phyloP scores from a whole-genome alignment of 2,329 filamentous ascomycete genomes.

The Ophiostoma ips region DNA sequence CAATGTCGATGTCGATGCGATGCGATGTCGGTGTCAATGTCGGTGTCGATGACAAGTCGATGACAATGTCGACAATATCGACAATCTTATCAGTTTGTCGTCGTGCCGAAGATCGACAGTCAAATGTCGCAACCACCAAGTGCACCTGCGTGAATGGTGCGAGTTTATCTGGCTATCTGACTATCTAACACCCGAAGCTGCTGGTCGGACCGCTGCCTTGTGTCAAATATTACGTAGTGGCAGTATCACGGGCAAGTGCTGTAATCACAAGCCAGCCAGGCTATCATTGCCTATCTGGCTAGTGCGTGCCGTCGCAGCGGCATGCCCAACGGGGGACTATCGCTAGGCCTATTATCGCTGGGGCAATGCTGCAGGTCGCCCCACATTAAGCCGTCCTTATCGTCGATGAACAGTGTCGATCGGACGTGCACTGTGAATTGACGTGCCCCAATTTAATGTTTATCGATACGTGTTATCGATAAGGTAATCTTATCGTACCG shows the following conservation, averaged over 20 bases:
- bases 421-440: background rate
- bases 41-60: background rate
- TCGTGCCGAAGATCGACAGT: background rate
- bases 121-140: too few relatives aligned
- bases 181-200: too few relatives aligned
- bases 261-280: background rate
- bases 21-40: background rate
- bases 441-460: background rate
- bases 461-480: background rate
- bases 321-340: background rate
- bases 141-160: background rate
- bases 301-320: background rate
- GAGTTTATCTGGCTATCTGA: background rate
- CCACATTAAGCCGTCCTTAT: too few relatives aligned
- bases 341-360: too few relatives aligned
- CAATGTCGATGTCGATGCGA: too few relatives aligned
- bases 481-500: background rate
- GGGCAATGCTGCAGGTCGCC: too few relatives aligned
- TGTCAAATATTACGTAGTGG: slow-evolving; percentile 6
- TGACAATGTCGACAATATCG: too few relatives aligned
- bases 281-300: too few relatives aligned
- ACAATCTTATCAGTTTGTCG: too few relatives aligned
- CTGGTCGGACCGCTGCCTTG: slow-evolving; percentile 9
- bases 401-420: too few relatives aligned
- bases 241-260: background rate